Evolutionary conservation across 257 asterid genomes (phyloP), one percentile per base, ranked within the genome.

Genomic region (Penstemon eatonii): DNA sequence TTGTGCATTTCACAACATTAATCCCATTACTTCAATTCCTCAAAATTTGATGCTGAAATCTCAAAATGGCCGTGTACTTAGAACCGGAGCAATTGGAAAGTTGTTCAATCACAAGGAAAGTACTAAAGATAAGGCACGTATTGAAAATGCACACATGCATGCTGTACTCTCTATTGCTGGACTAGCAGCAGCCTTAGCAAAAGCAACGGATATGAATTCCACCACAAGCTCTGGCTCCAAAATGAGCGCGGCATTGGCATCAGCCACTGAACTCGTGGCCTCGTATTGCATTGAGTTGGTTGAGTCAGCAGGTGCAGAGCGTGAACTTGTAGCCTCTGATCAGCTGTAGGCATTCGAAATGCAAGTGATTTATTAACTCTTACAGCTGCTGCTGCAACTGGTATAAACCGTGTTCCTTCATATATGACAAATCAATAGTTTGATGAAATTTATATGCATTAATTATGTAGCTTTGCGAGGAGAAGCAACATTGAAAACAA

Each of bases 311-410:
- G 96, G 96, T 0, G 90, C 79, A 0, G 85, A 83, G 15, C 80
- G 72, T 49, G 92, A 84, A 10, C 84, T 78, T 10, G 84, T 92
- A 6, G 84, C 88, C 44, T 76, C 96, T 11, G 72, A 73, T 89
- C 98, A 8, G 95, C 95, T 12, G 80, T 86, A 2, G 92, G 83
- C 67, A 75, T 86, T 70, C 89, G 75, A 11, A 74, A 81, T 8
- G 87, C 96, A 6, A 89, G 96, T 49, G 88, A 92, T 80, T 83
- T 92, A 10, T 73, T 74, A 8, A 92, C 96, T 74, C 68, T 89
- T 37, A 89, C 96, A 47, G 98, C 98, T 61, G 90, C 93, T 43
- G 96, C 96, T 64, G 98, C 98, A 19, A 89, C 96, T 33, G 96
- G 98, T 89, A 84, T 47, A 19, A 44, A 37, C 33, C 33, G 33